phyloP scores from a whole-genome alignment of 2,329 filamentous ascomycete genomes.

The Nannizziopsis barbatae region DNA sequence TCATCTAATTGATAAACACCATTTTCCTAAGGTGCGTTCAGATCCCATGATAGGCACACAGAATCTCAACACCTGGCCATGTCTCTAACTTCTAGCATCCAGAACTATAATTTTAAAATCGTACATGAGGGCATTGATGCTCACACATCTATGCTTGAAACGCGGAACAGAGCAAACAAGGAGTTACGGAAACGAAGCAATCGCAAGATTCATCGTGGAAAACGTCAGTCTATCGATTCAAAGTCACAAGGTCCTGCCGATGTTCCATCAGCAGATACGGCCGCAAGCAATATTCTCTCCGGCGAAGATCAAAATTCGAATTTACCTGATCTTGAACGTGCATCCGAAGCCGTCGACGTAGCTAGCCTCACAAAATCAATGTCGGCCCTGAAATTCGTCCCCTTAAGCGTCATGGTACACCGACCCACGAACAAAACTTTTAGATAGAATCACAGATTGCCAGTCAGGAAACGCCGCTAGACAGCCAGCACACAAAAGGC shows the following conservation, averaged over 20 bases:
- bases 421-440: slow-evolving; percentile 14
- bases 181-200: slow-evolving; percentile 27
- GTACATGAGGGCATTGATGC: slow-evolving; percentile 85
- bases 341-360: slow-evolving; percentile 24
- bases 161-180: slow-evolving; percentile 24
- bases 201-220: slow-evolving; percentile 26
- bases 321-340: neutral
- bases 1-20: slow-evolving; percentile 89
- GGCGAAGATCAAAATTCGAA: neutral
- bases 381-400: slow-evolving; percentile 37
- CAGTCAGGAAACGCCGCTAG: too few relatives aligned
- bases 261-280: neutral
- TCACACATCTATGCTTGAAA: slow-evolving; percentile 62
- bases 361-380: slow-evolving; percentile 33
- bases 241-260: neutral
- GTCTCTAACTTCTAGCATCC: slow-evolving; percentile 1
- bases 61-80: too few relatives aligned
- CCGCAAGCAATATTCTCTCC: neutral
- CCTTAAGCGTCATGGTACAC: slow-evolving; percentile 30
- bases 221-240: slow-evolving; percentile 24
- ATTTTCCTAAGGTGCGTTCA: slow-evolving; percentile 56
- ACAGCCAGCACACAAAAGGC: too few relatives aligned
- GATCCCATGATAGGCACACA: neutral
- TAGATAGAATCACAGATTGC: too few relatives aligned
- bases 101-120: slow-evolving; percentile 76